Evolutionary conservation across 1,139 yeast species (phyloP), one percentile per base, ranked within the genome.

Genomic region (Taiozyma sp.): DNA sequence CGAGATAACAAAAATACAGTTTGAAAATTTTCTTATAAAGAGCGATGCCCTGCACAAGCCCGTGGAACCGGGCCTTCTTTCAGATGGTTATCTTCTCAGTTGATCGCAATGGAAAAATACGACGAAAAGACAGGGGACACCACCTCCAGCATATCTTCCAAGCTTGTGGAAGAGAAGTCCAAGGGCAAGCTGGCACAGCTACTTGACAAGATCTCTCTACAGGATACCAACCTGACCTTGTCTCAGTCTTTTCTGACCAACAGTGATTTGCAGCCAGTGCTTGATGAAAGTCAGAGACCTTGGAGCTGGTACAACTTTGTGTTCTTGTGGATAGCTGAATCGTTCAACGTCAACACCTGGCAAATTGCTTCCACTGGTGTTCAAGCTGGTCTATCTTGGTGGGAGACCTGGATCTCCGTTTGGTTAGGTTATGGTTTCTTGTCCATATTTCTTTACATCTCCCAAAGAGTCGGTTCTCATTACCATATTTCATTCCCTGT

Each of bases 311-410:
- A 75, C 67, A 86, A 87, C 63, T 88, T 72, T 64, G 83, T 84
- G 11, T 83, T 79, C 54, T 86, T 87, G 61, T 88, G 96, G 96
- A 68, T 88, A 50, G 90, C 96, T 1, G 96, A 88, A 64, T 81
- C 95, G 28, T 86, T 89, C 70, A 88, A 88, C 66, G 83, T 89
- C 61, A 88, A 86, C 64, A 88, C 96, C 10, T 88, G 95, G 91
- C 91, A 87, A 70, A 88, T 89, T 62, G 96, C 95, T 8, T 83
- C 93, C 4, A 85, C 95, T 1, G 95, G 95, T 57, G 84, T 85
- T 53, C 73, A 73, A 49, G 76, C 79, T 42, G 93, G 93, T 9
- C 71, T 88, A 69, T 80, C 83, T 19, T 88, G 95, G 95, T 88
- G 95, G 95, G 90, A 83, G 66, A 83, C 87, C 16, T 88, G 96